Base-by-base conservation (phyloP, 192 early-diverging fungal species). In the Coemansia sp. region DNA sequence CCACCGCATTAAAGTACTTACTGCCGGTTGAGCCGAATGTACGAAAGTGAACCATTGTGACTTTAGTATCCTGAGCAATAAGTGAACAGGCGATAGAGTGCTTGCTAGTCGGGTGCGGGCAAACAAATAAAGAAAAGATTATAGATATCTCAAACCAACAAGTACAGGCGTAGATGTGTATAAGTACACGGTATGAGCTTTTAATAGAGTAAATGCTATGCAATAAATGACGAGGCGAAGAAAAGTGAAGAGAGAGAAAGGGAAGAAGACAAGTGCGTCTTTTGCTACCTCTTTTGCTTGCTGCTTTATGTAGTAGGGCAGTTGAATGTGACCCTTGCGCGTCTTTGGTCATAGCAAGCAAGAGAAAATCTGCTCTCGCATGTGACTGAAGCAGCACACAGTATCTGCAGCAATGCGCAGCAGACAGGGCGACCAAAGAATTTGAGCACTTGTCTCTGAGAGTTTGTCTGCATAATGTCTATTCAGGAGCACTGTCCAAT, bases 1-100 rank as follows among this genome's bases (percentile, higher is more conserved):
- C 20, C 49, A 50, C 49, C 49, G 53, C 49, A 22, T 50, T 9
- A 22, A 22, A 18, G 20, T 39, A 68, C 76, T 78, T 78, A 78
- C 76, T 78, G 70, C 76, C 69, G 13, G 76, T 78, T 16, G 76
- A 70, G 24, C 71, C 76, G 27, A 64, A 78, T 47, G 46, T 53
- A 47, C 68, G 70, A 69, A 72, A 62, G 49, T 66, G 70, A 3
- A 78, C 71, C 77, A 79, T 74, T 53, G 29, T 11, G 24, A 11
- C 10, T 5, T 33, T 12, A 15, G 57, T 16, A 33, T 16, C 61
- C 12, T 12, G 38, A 62, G 34, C 33, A 18, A 61, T n/a, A 62
- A 62, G 20, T 11, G 16, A 27, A 46, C 6, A 31, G 16, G 36
- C 36, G 36, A 27, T 39, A 47, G 41, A 20, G 58, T n/a, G 41